phyloP scores from a whole-genome alignment of 1,284 basidiomycete species.

The Schizophyllum commune region DNA sequence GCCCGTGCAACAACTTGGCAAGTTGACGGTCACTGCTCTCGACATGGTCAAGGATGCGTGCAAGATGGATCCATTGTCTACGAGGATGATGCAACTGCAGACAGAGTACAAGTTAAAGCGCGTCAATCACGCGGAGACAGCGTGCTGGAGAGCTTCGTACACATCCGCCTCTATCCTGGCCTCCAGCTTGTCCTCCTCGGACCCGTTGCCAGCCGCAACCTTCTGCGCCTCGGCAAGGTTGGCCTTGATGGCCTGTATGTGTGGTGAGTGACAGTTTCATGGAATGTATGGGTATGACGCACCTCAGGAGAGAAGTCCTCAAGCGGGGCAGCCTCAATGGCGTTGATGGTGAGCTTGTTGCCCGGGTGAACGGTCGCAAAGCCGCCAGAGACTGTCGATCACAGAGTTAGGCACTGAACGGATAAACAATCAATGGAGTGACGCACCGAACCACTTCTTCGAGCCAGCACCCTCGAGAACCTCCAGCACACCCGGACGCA shows the following conservation, averaged over 20 bases:
- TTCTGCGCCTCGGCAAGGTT: constrained; percentile 88
- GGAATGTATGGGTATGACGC: constrained; percentile 14
- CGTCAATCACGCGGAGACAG: constrained; percentile 36
- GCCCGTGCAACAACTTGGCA: neutral
- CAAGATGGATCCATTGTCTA: neutral
- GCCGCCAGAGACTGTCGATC: constrained; percentile 77
- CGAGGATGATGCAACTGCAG: neutral
- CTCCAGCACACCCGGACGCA: constrained; percentile 90
- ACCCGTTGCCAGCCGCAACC: constrained; percentile 75
- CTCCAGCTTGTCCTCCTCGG: constrained; percentile 91
- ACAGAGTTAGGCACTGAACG: neutral
- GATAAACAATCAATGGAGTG: neutral
- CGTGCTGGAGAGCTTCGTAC: constrained; percentile 90
- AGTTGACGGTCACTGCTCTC: neutral
- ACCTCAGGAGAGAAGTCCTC: constrained; percentile 89
- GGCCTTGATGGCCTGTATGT: constrained; percentile 72
- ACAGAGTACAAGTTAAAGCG: constrained; percentile 1
- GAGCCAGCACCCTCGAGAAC: constrained; percentile 77
- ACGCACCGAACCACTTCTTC: constrained; percentile 95
- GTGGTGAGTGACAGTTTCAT: constrained; percentile 5
- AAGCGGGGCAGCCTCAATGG: constrained; percentile 91
- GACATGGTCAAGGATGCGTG: neutral
- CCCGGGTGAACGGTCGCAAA: constrained; percentile 98
- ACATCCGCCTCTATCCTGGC: constrained; percentile 95
- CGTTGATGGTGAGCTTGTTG: constrained; percentile 96